Evolutionary conservation across 352 stramenopile genomes (phyloP).

Genomic region (Stramenopiles sp.): DNA sequence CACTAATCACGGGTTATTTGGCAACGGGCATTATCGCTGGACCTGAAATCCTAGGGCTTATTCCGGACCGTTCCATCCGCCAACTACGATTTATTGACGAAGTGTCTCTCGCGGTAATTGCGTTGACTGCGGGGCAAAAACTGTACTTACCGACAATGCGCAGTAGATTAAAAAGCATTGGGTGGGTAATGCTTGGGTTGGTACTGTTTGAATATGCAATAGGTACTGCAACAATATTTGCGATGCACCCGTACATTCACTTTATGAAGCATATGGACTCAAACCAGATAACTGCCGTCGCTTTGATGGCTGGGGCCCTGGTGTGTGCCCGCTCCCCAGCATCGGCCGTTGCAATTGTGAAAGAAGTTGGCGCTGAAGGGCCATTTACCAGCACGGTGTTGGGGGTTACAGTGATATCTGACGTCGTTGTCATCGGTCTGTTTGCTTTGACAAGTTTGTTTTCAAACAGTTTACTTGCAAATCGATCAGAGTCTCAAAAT

Average conservation of each 20-base stretch:
- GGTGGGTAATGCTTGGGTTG: slow-evolving; percentile 32
- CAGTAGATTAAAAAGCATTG: slow-evolving; percentile 38
- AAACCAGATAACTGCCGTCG: slow-evolving; percentile 36
- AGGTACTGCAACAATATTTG: slow-evolving; percentile 37
- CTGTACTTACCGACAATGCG: slow-evolving; percentile 40
- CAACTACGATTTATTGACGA: slow-evolving; percentile 36
- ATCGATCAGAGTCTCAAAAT: no score
- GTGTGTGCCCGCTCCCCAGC: slow-evolving; percentile 44
- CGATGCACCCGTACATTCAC: slow-evolving; percentile 36
- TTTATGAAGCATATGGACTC: slow-evolving; percentile 38
- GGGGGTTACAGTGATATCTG: slow-evolving; percentile 41
- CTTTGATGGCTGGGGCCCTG: slow-evolving; percentile 39
- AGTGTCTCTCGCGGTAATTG: slow-evolving; percentile 40
- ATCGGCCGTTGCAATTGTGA: slow-evolving; percentile 40
- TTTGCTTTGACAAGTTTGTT: no score
- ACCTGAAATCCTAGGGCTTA: slow-evolving; percentile 39
- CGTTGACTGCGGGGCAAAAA: slow-evolving; percentile 37
- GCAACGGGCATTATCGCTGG: slow-evolving; percentile 38
- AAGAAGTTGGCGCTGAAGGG: slow-evolving; percentile 38
- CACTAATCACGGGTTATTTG: slow-evolving; percentile 42
- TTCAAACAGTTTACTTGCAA: no score
- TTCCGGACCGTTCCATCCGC: slow-evolving; percentile 30
- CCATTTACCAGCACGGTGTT: slow-evolving; percentile 46
- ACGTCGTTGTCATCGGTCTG: slow-evolving; percentile 41
- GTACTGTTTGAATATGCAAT: slow-evolving; percentile 40